Evolutionary conservation across 352 stramenopile species (phyloP), one percentile per base, ranked within the genome.

Genomic region (Pelagophyceae sp.): DNA sequence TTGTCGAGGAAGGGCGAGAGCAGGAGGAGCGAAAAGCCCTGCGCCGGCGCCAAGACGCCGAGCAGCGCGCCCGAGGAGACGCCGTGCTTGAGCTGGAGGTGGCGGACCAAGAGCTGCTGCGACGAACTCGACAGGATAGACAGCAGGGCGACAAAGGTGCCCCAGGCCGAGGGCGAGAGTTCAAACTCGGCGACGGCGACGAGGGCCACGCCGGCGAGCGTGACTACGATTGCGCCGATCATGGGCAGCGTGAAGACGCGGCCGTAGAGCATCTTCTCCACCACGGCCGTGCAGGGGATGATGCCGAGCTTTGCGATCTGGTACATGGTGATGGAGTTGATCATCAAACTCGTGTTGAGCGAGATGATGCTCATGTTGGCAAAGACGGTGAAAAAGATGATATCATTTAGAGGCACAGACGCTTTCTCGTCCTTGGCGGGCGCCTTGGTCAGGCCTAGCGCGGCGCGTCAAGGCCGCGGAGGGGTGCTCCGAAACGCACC

Each of bases 1-100:
- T 71, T 40, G 61, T 71, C 61, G 29, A 71, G 61, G 15, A 71
- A 17, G 15, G 61, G 61, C 3, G 29, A 40, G 29, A 71, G 33
- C 3, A 71, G 33, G 15, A 71, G 61, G 29, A 71, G 33, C 11
- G 61, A 71, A 1, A 27, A 6, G 29, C 61, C 61, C 61, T 71
- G 61, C n/a, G 61, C 61, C 15, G 61, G 61, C 61, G 61, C 61
- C n/a, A 71, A 3, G 15, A 71, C 31, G 33, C 61, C 61, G 3
- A 71, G 61, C n/a, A 71, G 33, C 15, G 29, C 3, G 15, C 61
- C 61, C 3, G 61, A 27, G 61, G 29, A 40, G 29, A 71, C 61
- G 61, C 29, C 29, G 61, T 71, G 61, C 61, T 71, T 71, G n/a
- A 71, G 61, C 61, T 71, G 61, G n/a, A 71, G 31, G 61, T 71